Conservation (phyloP, 495 filamentous ascomycete genomes). For the Tuber umbilicatum region DNA sequence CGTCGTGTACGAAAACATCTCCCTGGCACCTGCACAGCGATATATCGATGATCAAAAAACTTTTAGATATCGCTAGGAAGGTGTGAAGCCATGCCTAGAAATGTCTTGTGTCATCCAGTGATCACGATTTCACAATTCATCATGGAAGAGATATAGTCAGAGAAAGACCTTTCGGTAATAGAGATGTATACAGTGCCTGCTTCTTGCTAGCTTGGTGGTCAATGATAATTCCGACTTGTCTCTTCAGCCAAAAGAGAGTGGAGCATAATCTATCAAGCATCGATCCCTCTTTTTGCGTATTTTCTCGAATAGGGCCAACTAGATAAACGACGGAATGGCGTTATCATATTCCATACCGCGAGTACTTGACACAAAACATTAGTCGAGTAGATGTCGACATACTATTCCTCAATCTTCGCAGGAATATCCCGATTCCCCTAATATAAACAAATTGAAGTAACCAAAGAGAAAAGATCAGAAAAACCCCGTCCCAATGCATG, state of each 20-base stretch:
- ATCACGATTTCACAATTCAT: not conserved
- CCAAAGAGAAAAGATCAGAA: not conserved
- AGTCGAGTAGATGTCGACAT: not conserved
- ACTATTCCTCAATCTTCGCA: not conserved
- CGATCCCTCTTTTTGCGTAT: not conserved
- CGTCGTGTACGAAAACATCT: no score
- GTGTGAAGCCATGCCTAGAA: not conserved
- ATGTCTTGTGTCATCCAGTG: not conserved
- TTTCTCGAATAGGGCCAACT: not conserved
- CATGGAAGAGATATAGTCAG: not conserved
- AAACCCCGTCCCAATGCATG: not conserved
- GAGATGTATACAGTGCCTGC: not conserved
- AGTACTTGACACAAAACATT: not conserved
- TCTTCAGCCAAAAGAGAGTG: not conserved
- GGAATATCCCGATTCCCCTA: not conserved
- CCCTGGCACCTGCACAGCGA: no score
- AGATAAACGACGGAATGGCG: not conserved
- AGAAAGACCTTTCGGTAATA: not conserved
- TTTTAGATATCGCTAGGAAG: not conserved
- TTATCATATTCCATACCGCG: not conserved
- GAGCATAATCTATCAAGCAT: not conserved
- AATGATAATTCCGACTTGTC: conserved; percentile 1
- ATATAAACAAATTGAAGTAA: not conserved
- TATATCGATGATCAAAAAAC: not conserved
- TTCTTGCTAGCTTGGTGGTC: not conserved